Evolutionary conservation across 2,329 filamentous ascomycete genomes (phyloP), one percentile per base, ranked within the genome.

Genomic region (Penicillium sumatraense): DNA sequence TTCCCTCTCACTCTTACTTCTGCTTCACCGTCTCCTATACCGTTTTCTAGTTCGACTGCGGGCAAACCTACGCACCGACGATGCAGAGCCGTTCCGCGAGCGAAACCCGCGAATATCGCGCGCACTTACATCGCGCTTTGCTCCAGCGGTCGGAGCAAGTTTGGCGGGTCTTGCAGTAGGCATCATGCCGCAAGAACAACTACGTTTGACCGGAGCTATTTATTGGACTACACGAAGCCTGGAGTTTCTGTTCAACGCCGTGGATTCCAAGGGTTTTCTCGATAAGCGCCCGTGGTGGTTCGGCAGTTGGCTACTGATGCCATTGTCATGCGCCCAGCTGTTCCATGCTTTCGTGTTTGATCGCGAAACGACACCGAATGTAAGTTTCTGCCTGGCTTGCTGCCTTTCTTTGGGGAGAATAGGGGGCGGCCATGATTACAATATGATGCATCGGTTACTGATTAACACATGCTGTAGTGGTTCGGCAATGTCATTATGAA

Each of bases 101-200:
- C 88, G 93, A 51, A 97, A 98, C 67, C 93, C 93, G 0, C 84
- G 85, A 16, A 85, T 92, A 11, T 83, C 90, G 0, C 81, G 80
- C 18, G 85, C 89, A 0, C 80, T 99, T 54, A 96, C 92, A 0
- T 96, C 91, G 2, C 83, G 84, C 9, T 89, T 92, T 70, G 90
- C 93, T 1, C 93, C 93, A 1, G 92, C 93, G 2, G 82, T 97
- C n/a, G 95, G 93, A 10, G 93, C 93, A 5, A 92, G 90, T 65
- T 75, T 97, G 45, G 91, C 93, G 1, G 93, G 93, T 3, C 83
- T 96, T 47, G 88, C 90, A 47, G 80, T 98, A 16, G 90, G 90
- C 7, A 83, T 96, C 9, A 90, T 86, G 81, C 93, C 69, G 64
- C 84, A 81, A 33, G 82, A 86, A 59, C 87, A 89, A 63, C 72